Conservation (phyloP, 176 grass and related monocot genomes). For the Poa annua region DNA sequence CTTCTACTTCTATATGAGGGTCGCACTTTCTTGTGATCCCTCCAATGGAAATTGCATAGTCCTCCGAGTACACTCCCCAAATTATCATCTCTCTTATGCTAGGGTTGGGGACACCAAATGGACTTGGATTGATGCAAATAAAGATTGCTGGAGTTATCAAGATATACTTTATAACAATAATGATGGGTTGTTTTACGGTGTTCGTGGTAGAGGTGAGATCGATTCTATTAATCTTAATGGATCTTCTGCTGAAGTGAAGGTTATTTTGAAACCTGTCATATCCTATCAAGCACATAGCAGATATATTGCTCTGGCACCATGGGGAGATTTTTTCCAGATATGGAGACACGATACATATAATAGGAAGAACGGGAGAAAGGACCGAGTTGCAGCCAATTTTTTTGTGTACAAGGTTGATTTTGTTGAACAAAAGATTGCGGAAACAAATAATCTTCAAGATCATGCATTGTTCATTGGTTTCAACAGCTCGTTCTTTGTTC, state of each 20-base stretch:
- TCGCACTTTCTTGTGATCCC: neutral
- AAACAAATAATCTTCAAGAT: neutral
- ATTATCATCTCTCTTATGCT: neutral
- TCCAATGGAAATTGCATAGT: neutral
- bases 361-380: neutral
- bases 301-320: neutral
- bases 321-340: neutral
- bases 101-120: neutral
- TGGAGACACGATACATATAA: neutral
- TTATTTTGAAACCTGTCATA: neutral
- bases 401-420: neutral
- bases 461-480: constrained; percentile 10
- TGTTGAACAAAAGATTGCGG: neutral
- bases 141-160: neutral
- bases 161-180: neutral
- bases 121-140: neutral
- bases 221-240: neutral
- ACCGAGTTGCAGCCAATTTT: neutral
- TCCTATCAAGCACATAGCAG: neutral
- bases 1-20: neutral
- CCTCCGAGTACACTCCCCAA: neutral
- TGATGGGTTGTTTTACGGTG: neutral
- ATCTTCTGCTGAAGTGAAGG: neutral
- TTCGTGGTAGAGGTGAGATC: neutral
- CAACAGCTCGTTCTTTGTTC: neutral